Evolutionary conservation across 345 rosid genomes (phyloP).

Genomic region (Brassica rapa): DNA sequence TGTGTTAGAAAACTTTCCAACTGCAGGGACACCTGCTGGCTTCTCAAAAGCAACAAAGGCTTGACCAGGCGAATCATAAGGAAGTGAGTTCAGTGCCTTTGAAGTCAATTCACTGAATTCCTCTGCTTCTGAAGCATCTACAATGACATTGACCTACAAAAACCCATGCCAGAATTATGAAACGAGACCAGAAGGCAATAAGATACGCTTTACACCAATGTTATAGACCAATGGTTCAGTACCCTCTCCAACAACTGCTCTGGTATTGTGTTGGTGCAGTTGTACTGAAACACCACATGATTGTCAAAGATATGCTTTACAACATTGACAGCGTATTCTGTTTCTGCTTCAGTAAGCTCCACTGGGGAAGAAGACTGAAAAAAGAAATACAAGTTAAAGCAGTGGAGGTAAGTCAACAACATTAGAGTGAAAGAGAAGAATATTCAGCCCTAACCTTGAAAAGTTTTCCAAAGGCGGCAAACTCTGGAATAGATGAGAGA

Average conservation of each 20-base stretch:
- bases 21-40: constrained; percentile 76
- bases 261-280: constrained; percentile 94
- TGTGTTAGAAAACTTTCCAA: constrained; percentile 86
- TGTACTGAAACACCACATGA: constrained; percentile 92
- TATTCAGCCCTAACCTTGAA: constrained; percentile 65
- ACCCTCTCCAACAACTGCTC: constrained; percentile 95
- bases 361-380: constrained; percentile 81
- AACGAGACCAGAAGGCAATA: constrained; percentile 24
- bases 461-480: constrained; percentile 78
- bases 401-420: constrained; percentile 9
- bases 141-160: constrained; percentile 76
- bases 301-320: constrained; percentile 88
- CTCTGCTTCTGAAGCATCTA: constrained; percentile 92
- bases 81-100: constrained; percentile 80
- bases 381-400: constrained; percentile 23
- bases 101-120: constrained; percentile 67
- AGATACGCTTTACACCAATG: constrained; percentile 7
- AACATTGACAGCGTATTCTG: constrained; percentile 93
- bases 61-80: constrained; percentile 93
- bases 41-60: constrained; percentile 86
- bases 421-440: constrained; percentile 14
- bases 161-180: constrained; percentile 24
- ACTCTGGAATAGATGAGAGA: constrained; percentile 81
- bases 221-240: constrained; percentile 31
- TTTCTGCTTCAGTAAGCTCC: constrained; percentile 97